Percentiles rank a stretch among this genome's conserved stretches.
phyloP scores from a whole-genome alignment of 116 monocot genomes.

The Iris pallida region DNA sequence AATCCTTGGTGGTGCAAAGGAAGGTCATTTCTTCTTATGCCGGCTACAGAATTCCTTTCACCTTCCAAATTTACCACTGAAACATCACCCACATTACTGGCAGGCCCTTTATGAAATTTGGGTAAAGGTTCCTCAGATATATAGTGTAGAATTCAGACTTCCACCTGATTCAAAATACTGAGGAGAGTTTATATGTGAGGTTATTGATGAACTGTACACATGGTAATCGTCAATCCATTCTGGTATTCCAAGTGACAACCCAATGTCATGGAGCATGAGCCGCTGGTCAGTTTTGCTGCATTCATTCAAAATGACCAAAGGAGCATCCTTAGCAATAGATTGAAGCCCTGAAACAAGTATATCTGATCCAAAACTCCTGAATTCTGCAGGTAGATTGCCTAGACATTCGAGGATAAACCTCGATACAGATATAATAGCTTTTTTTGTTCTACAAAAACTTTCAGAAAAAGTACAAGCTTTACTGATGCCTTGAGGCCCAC shows the following conservation, averaged over 20 bases:
- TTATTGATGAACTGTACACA: constrained; percentile 31
- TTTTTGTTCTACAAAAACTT: constrained; percentile 10
- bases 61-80: background rate
- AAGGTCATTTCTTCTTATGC: background rate
- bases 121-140: constrained; percentile 5
- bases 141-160: constrained; percentile 8
- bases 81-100: constrained; percentile 3
- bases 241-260: constrained; percentile 74
- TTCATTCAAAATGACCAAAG: constrained; percentile 48
- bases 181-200: background rate
- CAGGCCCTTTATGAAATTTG: constrained; percentile 7
- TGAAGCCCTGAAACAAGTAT: constrained; percentile 69
- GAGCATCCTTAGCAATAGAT: constrained; percentile 46
- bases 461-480: background rate
- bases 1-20: background rate
- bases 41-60: background rate
- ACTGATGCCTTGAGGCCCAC: constrained; percentile 7
- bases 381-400: constrained; percentile 66
- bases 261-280: constrained; percentile 94
- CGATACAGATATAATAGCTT: constrained; percentile 26
- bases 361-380: constrained; percentile 68
- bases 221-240: constrained; percentile 84
- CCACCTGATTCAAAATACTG: background rate
- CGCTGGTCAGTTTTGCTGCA: constrained; percentile 49
- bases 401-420: constrained; percentile 84